A percentile compares a stretch with the other conserved stretches of the same genome.
phyloP scores from a whole-genome alignment of 805 yeast genomes.

The Ogataea nonfermentans region DNA sequence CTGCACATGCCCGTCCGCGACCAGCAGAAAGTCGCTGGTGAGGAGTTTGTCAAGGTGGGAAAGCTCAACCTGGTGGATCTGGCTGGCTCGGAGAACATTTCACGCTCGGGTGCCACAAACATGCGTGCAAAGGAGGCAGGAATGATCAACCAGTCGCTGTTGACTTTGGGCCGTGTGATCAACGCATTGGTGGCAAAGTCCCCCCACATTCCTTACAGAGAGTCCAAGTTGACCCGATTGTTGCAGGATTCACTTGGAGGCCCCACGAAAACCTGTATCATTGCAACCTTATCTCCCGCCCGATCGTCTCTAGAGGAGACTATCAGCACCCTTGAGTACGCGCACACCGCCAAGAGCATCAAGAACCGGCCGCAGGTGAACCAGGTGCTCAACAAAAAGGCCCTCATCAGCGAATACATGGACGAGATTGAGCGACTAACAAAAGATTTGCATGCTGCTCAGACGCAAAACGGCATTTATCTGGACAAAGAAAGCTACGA shows the following conservation, averaged over 20 bases:
- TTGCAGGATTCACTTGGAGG: constrained; percentile 88
- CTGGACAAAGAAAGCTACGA: constrained; percentile 52
- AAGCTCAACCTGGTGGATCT: constrained; percentile 82
- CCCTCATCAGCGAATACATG: constrained; percentile 51
- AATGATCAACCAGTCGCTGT: constrained; percentile 76
- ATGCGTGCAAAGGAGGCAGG: constrained; percentile 90
- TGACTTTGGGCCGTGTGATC: constrained; percentile 83
- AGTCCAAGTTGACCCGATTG: constrained; percentile 74
- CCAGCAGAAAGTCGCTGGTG: constrained; percentile 37
- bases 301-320: constrained; percentile 77
- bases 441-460: constrained; percentile 59
- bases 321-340: constrained; percentile 80
- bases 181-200: constrained; percentile 60
- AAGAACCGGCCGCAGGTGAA: constrained; percentile 69
- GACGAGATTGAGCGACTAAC: constrained; percentile 54
- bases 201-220: constrained; percentile 79
- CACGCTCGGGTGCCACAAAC: constrained; percentile 78
- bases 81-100: constrained; percentile 89
- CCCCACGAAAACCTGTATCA: constrained; percentile 77
- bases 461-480: constrained; percentile 66
- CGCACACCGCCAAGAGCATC: constrained; percentile 80
- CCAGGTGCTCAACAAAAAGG: constrained; percentile 56
- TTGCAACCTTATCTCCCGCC: constrained; percentile 88
- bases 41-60: constrained; percentile 52
- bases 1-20: constrained; percentile 51